Base-by-base conservation (phyloP, 2,329 filamentous ascomycete species). In the Chrysosporium keratinophilum region DNA sequence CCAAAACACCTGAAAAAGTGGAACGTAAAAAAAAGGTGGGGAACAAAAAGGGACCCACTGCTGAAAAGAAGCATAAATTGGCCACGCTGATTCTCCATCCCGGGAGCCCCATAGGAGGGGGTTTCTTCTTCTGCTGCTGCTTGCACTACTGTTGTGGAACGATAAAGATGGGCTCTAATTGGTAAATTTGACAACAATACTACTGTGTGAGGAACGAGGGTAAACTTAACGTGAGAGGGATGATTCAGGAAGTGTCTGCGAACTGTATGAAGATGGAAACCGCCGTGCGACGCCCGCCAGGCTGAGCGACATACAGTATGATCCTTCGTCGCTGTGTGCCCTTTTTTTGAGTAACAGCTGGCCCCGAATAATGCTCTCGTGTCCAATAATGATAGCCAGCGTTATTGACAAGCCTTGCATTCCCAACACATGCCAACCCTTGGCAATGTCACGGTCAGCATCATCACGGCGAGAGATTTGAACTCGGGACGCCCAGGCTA, bases 1-100 rank as follows among this genome's bases (percentile, higher is more conserved):
- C 23, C n/a, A 34, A 12, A 15, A 31, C 35, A 17, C 28, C 19
- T 28, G 11, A 6, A 23, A 44, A 34, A 20, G 14, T 42, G n/a
- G 35, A 34, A 42, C 17, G 33, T 14, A 50, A 40, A 39, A 40
- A n/a, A 40, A 15, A 7, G 12, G 48, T 15, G 45, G 48, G 46
- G n/a, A 33, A 28, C 3, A 28, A 28, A 28, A 28, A 34, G 14
- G 37, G 14, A 28, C 49, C 15, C 49, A 31, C 43, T 28, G 44
- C 3, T n/a, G 2, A 40, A 52, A 52, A 52, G 50, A 52, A 52
- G 50, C 50, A 52, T 52, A 52, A 52, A 52, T 19, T 35, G 34
- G 50, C 41, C 50, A 28, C 14, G 37, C 49, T 37, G 35, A 43
- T 42, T 35, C 17, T n/a, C 9, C 35, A 15, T n/a, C 14, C 5